Base-by-base conservation (phyloP, 345 rosid species). In the Lagerstroemia speciosa region DNA sequence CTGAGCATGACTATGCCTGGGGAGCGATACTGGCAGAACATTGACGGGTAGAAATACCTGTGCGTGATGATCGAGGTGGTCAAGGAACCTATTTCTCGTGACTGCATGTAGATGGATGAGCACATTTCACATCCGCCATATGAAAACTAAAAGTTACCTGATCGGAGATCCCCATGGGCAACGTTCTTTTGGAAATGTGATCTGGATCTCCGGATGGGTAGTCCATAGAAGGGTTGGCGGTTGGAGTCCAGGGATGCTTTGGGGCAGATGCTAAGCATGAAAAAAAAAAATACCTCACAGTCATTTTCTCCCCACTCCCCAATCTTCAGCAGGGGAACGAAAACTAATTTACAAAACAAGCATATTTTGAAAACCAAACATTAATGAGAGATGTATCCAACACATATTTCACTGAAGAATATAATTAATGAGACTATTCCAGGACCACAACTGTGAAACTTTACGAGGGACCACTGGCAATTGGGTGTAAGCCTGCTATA, bases 171-270 rank as follows among this genome's bases (percentile, higher is more conserved):
- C 97, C 98, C 89, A 91, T 64, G 24, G 98, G 93, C 81, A 97
- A 89, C 55, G 94, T 84, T 84, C 98, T 79, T 73, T 93, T 93
- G 48, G 97, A 78, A 76, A 87, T 83, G 83, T 89, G 96, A 71
- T 93, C 96, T 65, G 98, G 84, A 72, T 93, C 97, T 68, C 87
- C 97, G 38, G 94, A 84, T 66, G 94, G 96, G 69, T 93, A 93
- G 72, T 93, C 96, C 61, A 83, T 69, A 34, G 92, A 83, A 46
- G 96, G 83, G 74, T 89, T 91, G 68, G 87, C 76, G 60, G 98
- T 96, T 65, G 98, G 95, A 77, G 97, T 91, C 83, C 96, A 86
- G n/a, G 97, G 98, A 78, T 91, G 98, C 87, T 93, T 93, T 82
- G 91, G 75, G 71, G 90, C 88, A 81, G 96, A 92, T 87, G 94